Conservation (phyloP, 805 yeast genomes). For the Candida succiphila region DNA sequence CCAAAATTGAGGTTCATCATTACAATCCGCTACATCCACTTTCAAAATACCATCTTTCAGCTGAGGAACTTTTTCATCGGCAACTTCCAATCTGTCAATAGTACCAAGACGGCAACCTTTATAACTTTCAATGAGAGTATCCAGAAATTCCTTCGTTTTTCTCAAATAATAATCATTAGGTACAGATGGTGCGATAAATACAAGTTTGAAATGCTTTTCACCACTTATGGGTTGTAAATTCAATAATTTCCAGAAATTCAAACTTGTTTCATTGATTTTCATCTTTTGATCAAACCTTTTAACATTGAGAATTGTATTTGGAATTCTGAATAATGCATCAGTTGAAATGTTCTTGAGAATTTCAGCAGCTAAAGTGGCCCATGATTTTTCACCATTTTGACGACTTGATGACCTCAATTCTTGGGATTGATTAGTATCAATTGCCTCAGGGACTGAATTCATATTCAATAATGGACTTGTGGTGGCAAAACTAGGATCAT, state of each 20-base stretch:
- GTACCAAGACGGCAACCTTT: slow-evolving; percentile 39
- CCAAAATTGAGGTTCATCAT: slow-evolving; percentile 14
- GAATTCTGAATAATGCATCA: slow-evolving; percentile 23
- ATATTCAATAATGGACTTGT: slow-evolving; percentile 18
- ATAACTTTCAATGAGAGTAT: slow-evolving; percentile 32
- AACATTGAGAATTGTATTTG: slow-evolving; percentile 25
- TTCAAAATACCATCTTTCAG: slow-evolving; percentile 12
- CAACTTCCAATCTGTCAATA: slow-evolving; percentile 8
- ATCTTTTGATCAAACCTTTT: slow-evolving; percentile 27
- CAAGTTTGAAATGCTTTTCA: slow-evolving; percentile 39
- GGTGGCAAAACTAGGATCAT: slow-evolving; percentile 28
- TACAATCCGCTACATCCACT: slow-evolving; percentile 5
- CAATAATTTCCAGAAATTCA: slow-evolving; percentile 46
- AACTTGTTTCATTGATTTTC: slow-evolving; percentile 37
- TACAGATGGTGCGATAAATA: slow-evolving; percentile 29
- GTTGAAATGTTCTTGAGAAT: slow-evolving; percentile 6
- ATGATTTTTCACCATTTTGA: not conserved
- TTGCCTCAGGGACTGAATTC: slow-evolving; percentile 8
- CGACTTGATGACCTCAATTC: not conserved
- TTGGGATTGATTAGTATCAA: not conserved
- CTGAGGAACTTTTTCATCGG: slow-evolving; percentile 1
- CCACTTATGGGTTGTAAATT: slow-evolving; percentile 44
- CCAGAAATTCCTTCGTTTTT: slow-evolving; percentile 27
- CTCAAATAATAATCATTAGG: slow-evolving; percentile 15
- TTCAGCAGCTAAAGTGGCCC: not conserved